Base-by-base conservation (phyloP, 805 yeast genomes). In the Candida jianshihensis region DNA sequence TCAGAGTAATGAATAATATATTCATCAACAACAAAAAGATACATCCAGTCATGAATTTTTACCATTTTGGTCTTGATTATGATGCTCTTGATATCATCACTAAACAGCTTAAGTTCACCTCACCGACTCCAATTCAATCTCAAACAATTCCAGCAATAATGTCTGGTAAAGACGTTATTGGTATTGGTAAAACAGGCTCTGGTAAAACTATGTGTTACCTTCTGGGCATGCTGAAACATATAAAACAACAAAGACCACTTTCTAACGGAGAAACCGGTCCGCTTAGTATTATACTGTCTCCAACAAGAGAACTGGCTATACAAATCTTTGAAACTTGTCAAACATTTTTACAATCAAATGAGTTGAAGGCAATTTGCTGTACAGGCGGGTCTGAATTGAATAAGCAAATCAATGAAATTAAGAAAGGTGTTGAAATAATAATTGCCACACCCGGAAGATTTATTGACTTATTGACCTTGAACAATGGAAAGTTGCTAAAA, bases 391-490 rank as follows among this genome's bases (percentile, higher is more conserved):
- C 94, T 2, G 78, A 85, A 5, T 75, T 90, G 27, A 83, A 86
- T 42, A 66, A 71, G 11, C 97, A 90, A 51, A 89, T 90, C 32
- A 78, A 87, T 2, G 83, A 75, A 17, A 54, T 90, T 40, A 86
- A 84, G 49, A 73, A 75, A 38, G 90, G 92, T 0, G 77, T 80
- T 12, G 87, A 88, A 40, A 68, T 92, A 13, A 65, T 90, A 2
- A 88, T 92, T 12, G 95, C 96, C 2, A 92, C 98, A 0, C 98
- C 98, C 0, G 98, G 98, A 1, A 66, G 98, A 41, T 71, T 92
- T 46, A 90, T 92, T 37, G 98, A 92, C 59, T 61, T 92, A 29
- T 60, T 92, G 21, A 77, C 95, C 2, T 81, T 94, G 4, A 90
- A 90, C 54, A 62, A 73, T 26, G 97, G 97, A 0, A 68, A 86